Evolutionary conservation across 371 early-diverging fungal genomes (phyloP), one percentile per base, ranked within the genome.

Genomic region (Lichtheimia ramosa): DNA sequence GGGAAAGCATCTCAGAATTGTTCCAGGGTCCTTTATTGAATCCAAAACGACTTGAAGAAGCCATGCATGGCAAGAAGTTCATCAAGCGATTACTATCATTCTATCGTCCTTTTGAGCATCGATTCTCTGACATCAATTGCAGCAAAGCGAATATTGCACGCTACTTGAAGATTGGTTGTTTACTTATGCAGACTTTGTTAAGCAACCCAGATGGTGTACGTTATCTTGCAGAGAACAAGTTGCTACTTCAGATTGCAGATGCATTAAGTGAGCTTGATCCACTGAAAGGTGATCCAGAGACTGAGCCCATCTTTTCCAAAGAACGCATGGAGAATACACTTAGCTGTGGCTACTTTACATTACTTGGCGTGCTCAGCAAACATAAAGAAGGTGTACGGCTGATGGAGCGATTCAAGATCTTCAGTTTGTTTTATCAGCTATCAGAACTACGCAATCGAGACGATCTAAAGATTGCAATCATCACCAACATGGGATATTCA

Each of bases 391-490:
- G 93, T 10, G 74, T 89, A 28, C 77, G 75, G 27, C 65, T 92
- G 3, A 68, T 93, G 43, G 90, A 93, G 60, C 82, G 84, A 49
- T 92, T 87, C 79, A 86, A 87, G 51, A 87, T 95, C 21, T 93
- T 89, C 70, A 89, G 85, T 58, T 70, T 89, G 34, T 92, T 83
- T 64, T 95, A 94, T 59, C 87, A 88, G 23, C 70, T 95, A 7
- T 90, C 89, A 4, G 95, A 94, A 60, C 70, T 94, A 5, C 81
- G 87, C 48, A 88, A 87, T 52, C 84, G 95, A 18, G 91, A 93
- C 52, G 94, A 95, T 63, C 67, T 95, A 5, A 84, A 89, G 39
- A 88, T 85, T 53, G 79, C 85, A n/a, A 86, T 94, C 39, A 85
- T 95, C 27, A 82, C 83, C 12, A 84, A 83, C 40, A 72, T 92